These are phyloP conservation scores for Halophytophthora batemanensis DNA, from an alignment of 352 stramenopile species.

Conservation along the genomic window DNA sequence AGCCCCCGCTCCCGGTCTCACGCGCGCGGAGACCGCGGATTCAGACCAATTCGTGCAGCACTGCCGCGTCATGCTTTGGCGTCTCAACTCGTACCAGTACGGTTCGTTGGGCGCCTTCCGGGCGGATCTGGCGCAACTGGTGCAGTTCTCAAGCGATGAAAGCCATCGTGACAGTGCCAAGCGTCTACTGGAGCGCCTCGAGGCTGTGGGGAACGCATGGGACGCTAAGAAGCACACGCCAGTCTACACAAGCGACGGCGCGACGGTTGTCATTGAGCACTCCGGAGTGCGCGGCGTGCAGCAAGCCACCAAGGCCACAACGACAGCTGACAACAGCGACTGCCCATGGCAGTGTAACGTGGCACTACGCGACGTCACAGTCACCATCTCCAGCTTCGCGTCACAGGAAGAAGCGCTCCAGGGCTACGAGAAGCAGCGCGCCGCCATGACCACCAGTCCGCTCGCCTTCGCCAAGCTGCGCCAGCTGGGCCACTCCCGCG, in stretches of 20 bases:
- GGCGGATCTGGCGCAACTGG: slow-evolving; percentile 46
- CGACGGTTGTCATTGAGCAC: slow-evolving; percentile 27
- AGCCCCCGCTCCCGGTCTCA: slow-evolving; percentile 6
- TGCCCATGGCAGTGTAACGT: slow-evolving; percentile 53
- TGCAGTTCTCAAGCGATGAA: slow-evolving; percentile 16
- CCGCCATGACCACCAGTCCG: slow-evolving; percentile 20
- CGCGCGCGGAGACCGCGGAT: neutral
- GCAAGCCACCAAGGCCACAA: slow-evolving; percentile 10
- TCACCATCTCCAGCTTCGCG: slow-evolving; percentile 35
- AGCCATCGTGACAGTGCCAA: slow-evolving; percentile 12
- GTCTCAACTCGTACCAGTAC: slow-evolving; percentile 69
- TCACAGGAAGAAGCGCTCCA: slow-evolving; percentile 37
- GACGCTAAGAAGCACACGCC: slow-evolving; percentile 11
- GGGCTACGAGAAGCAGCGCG: slow-evolving; percentile 43
- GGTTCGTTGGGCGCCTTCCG: slow-evolving; percentile 44
- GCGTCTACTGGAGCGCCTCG: slow-evolving; percentile 7
- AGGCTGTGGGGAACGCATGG: slow-evolving; percentile 9
- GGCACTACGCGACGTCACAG: slow-evolving; percentile 32
- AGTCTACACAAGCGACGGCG: slow-evolving; percentile 14
- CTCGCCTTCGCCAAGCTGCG: slow-evolving; percentile 26
- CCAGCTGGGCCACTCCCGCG: slow-evolving; percentile 18
- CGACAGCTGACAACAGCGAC: neutral
- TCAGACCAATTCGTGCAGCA: slow-evolving; percentile 24
- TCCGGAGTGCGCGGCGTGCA: slow-evolving; percentile 45
- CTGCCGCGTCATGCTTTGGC: slow-evolving; percentile 37